Conservation (phyloP, 2,329 filamentous ascomycete genomes). For the Penicillium sclerotiorum region DNA sequence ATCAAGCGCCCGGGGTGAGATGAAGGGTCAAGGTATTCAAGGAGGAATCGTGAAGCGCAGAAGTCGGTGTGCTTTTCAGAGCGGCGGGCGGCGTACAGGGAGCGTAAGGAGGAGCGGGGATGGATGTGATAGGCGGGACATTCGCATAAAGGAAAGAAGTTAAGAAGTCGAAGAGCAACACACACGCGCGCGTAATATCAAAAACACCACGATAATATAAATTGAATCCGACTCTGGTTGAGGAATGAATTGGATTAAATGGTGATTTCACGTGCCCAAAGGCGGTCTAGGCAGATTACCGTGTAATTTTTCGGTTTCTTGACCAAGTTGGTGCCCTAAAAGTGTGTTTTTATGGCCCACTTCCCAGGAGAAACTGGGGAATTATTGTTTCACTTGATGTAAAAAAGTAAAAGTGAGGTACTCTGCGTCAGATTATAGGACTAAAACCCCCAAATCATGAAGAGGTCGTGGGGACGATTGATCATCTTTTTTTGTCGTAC, state of each 20-base stretch:
- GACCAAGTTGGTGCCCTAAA: too few species aligned
- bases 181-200: slow-evolving; percentile 2
- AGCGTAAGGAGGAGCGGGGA: slow-evolving; percentile 10
- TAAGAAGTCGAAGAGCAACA: background rate
- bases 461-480: too few species aligned
- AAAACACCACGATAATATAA: too few species aligned
- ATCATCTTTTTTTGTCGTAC: too few species aligned
- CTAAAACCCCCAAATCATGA: too few species aligned
- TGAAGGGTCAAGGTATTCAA: background rate
- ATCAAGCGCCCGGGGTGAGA: background rate
- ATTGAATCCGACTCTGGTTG: background rate
- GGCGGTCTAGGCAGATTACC: slow-evolving; percentile 23
- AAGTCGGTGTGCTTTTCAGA: slow-evolving; percentile 7
- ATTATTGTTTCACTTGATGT: too few species aligned
- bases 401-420: too few species aligned
- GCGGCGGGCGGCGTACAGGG: slow-evolving; percentile 4
- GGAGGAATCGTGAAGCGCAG: slow-evolving; percentile 2
- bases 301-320: background rate
- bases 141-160: background rate
- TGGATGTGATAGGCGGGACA: slow-evolving; percentile 3
- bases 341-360: background rate
- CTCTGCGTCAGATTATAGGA: too few species aligned
- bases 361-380: too few species aligned
- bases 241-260: slow-evolving; percentile 5
- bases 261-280: slow-evolving; percentile 29